Evolutionary conservation across 768 basidiomycete species (phyloP).

Genomic region (Collybiopsis luxurians): DNA sequence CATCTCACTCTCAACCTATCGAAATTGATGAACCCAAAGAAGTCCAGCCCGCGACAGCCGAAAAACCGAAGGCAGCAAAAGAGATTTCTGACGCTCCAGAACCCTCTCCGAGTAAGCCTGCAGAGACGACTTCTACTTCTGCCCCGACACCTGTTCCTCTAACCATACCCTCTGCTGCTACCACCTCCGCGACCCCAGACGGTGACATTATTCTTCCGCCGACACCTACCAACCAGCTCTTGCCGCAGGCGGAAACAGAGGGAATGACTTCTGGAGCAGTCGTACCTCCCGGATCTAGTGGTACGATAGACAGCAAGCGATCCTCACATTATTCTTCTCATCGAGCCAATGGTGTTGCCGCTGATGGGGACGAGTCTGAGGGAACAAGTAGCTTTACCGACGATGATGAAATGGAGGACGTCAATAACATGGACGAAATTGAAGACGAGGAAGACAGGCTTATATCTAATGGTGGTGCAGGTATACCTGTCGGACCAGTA

Average conservation of each 20-base stretch:
- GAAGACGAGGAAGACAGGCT: conserved; percentile 92
- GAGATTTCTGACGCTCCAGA: conserved; percentile 3
- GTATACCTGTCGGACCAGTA: conserved; percentile 92
- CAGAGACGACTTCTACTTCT: conserved; percentile 35
- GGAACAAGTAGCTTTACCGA: conserved; percentile 63
- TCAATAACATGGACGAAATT: conserved; percentile 48
- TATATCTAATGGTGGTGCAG: conserved; percentile 88
- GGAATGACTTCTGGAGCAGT: conserved; percentile 91
- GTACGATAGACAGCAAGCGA: conserved; percentile 30
- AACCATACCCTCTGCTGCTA: conserved; percentile 17
- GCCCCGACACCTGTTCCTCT: conserved; percentile 34
- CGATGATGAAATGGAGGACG: conserved; percentile 62
- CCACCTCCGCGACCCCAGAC: conserved; percentile 24
- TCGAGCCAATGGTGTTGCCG: conserved; percentile 25
- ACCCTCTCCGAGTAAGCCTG: conserved; percentile 8
- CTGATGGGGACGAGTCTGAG: conserved; percentile 59
- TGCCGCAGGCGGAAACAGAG: conserved; percentile 75
- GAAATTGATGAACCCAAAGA: conserved; percentile 33
- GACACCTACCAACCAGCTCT: conserved; percentile 43
- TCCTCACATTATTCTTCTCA: conserved; percentile 41
- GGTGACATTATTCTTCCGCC: conserved; percentile 43
- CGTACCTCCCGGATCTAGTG: conserved; percentile 85
- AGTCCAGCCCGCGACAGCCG: conserved; percentile 20
- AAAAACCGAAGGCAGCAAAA: conserved; percentile 23
- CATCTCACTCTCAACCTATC: conserved; percentile 39